These are phyloP conservation scores for Ambrosiella beaveri DNA, from an alignment of 2,329 filamentous ascomycete genomes.

Conservation along the genomic window DNA sequence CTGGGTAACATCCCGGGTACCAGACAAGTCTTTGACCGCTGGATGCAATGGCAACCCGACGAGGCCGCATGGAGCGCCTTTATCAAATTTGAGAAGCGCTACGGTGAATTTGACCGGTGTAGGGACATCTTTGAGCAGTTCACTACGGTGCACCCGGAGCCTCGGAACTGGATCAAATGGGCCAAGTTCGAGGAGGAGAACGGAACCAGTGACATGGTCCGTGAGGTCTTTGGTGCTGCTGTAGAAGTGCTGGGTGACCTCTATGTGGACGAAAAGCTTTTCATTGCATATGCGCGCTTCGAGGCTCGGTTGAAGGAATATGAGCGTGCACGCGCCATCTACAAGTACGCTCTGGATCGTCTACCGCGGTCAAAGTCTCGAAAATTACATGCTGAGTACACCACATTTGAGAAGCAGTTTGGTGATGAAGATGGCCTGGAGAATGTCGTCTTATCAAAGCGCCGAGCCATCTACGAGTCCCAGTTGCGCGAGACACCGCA, in stretches of 20 bases:
- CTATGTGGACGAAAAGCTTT: conserved; percentile 89
- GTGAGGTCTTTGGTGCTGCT: conserved; percentile 77
- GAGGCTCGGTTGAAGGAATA: conserved; percentile 92
- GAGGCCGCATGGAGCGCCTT: conserved; percentile 92
- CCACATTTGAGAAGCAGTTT: conserved; percentile 95
- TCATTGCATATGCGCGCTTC: conserved; percentile 88
- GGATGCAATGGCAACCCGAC: conserved; percentile 97
- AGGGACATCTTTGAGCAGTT: conserved; percentile 79
- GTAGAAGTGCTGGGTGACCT: conserved; percentile 85
- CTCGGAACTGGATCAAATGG: conserved; percentile 98
- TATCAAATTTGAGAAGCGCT: conserved; percentile 92
- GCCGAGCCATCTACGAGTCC: conserved; percentile 84
- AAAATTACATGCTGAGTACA: conserved; percentile 80
- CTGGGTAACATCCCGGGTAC: conserved; percentile 85
- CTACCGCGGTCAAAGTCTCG: conserved; percentile 75
- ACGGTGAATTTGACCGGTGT: conserved; percentile 81
- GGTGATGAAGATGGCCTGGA: conserved; percentile 87
- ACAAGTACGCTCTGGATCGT: conserved; percentile 88
- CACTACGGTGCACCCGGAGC: conserved; percentile 82
- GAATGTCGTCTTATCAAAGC: conserved; percentile 87
- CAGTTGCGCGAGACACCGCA: conserved; percentile 85
- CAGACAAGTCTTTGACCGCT: conserved; percentile 85
- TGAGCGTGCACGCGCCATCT: conserved; percentile 83
- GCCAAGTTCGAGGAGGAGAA: conserved; percentile 91
- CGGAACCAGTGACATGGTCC: conserved; percentile 76